Evolutionary conservation across 306 rosid genomes (phyloP).

Genomic region (Dryas drummondii): DNA sequence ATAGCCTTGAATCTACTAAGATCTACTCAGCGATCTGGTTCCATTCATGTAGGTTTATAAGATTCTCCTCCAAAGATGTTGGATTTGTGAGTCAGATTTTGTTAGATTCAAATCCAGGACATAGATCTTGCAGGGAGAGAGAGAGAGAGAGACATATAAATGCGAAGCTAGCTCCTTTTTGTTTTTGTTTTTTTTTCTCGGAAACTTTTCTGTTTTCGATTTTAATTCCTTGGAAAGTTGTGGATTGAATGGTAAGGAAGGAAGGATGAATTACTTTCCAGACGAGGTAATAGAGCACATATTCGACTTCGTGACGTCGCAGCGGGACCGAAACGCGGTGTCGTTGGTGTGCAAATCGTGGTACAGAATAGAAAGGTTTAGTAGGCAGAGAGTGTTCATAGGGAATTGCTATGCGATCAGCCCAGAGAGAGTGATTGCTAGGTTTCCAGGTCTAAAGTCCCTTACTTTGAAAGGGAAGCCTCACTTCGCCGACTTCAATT

Average conservation of each 20-base stretch:
- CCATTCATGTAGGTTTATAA: background rate
- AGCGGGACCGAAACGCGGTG: slow-evolving; percentile 74
- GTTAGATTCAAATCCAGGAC: background rate
- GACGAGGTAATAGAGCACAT: slow-evolving; percentile 92
- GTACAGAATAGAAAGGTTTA: slow-evolving; percentile 73
- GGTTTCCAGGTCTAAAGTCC: slow-evolving; percentile 68
- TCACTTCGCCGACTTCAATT: slow-evolving; percentile 93
- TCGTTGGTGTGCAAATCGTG: slow-evolving; percentile 86
- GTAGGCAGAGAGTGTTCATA: slow-evolving; percentile 65
- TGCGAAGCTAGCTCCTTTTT: background rate
- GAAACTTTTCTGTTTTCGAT: slow-evolving; percentile 1
- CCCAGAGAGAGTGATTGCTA: slow-evolving; percentile 66
- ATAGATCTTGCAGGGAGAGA: slow-evolving; percentile 1
- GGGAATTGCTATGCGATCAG: slow-evolving; percentile 87
- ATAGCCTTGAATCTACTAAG: background rate
- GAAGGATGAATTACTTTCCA: slow-evolving; percentile 81
- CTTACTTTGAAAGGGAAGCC: slow-evolving; percentile 90
- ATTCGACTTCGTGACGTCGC: slow-evolving; percentile 66
- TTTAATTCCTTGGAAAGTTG: slow-evolving; percentile 21
- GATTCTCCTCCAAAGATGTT: slow-evolving; percentile 1
- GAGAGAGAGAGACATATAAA: background rate
- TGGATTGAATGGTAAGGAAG: slow-evolving; percentile 27
- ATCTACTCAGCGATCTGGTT: slow-evolving; percentile 9
- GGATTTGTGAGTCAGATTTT: background rate
- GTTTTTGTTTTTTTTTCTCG: background rate